These are phyloP conservation scores for Phycomyces nitens DNA, from an alignment of 192 early-diverging fungal genomes.

Conservation along the genomic window DNA sequence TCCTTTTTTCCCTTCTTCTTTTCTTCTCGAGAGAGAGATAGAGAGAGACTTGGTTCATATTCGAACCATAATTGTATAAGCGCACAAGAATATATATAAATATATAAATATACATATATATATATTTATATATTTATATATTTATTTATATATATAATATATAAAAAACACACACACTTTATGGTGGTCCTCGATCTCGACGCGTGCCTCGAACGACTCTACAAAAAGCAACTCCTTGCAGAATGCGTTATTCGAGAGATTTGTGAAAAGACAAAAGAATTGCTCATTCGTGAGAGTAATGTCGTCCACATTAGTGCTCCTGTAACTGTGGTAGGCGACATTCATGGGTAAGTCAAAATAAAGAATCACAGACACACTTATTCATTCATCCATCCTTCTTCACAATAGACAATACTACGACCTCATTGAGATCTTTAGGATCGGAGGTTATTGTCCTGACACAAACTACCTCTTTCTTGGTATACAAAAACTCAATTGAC, in stretches of 20 bases:
- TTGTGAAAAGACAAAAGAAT: slow-evolving; percentile 74
- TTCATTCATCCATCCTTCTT: not conserved
- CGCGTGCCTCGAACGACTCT: slow-evolving; percentile 72
- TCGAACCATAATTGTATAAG: too few relatives aligned
- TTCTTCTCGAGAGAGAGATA: too few relatives aligned
- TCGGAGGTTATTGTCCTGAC: slow-evolving; percentile 74
- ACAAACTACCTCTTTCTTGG: slow-evolving; percentile 88
- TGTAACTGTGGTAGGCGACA: slow-evolving; percentile 89
- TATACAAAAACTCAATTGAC: slow-evolving; percentile 26
- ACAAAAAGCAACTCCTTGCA: slow-evolving; percentile 66
- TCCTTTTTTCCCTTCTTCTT: too few relatives aligned
- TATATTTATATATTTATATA: too few relatives aligned
- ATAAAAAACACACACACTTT: not conserved
- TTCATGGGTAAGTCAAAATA: slow-evolving; percentile 65
- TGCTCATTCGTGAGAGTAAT: slow-evolving; percentile 83
- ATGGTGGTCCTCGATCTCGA: slow-evolving; percentile 73
- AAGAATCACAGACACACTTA: too few relatives aligned
- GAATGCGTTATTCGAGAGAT: slow-evolving; percentile 77
- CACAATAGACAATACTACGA: slow-evolving; percentile 76
- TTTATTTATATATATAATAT: not conserved
- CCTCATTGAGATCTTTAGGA: slow-evolving; percentile 82
- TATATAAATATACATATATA: too few relatives aligned
- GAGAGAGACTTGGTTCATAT: too few relatives aligned
- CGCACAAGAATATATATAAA: too few relatives aligned
- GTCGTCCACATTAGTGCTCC: slow-evolving; percentile 80